These are phyloP conservation scores for Leccinum subfulvum DNA, from an alignment of 1,284 basidiomycete genomes.

Conservation along the genomic window DNA sequence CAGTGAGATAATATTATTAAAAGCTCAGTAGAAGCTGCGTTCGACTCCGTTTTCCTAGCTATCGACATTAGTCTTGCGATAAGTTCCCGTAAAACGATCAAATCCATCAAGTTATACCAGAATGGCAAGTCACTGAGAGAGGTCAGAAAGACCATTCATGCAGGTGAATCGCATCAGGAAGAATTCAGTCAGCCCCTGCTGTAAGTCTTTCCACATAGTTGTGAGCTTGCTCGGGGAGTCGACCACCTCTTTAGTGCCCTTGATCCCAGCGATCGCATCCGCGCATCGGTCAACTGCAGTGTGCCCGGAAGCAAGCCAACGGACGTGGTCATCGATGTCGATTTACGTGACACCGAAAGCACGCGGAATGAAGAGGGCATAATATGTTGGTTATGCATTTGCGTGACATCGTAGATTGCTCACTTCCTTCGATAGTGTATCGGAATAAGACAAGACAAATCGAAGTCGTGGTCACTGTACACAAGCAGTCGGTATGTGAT, in stretches of 20 bases:
- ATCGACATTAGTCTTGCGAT: not conserved
- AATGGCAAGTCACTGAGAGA: not conserved
- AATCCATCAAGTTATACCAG: not conserved
- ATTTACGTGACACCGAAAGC: constrained; percentile 5
- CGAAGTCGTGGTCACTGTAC: constrained; percentile 12
- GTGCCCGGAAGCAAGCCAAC: not conserved
- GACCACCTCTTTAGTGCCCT: not conserved
- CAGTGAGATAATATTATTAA: not conserved
- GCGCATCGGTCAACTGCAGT: not conserved
- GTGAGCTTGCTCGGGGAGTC: not conserved
- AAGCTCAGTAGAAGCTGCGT: not conserved
- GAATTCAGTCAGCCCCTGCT: not conserved
- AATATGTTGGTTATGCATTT: constrained; percentile 10
- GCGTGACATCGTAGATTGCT: not conserved
- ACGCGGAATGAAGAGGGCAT: constrained; percentile 7
- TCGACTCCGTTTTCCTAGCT: not conserved
- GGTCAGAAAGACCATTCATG: not conserved
- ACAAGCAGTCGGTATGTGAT: constrained; percentile 7
- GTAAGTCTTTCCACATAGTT: not conserved
- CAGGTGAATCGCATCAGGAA: not conserved
- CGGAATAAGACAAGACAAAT: constrained; percentile 16
- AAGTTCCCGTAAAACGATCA: not conserved
- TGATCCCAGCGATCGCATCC: constrained; percentile 2
- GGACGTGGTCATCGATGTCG: constrained; percentile 4
- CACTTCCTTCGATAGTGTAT: constrained; percentile 10